phyloP scores from a whole-genome alignment of 257 asterid genomes.

The Solanum sitiens region DNA sequence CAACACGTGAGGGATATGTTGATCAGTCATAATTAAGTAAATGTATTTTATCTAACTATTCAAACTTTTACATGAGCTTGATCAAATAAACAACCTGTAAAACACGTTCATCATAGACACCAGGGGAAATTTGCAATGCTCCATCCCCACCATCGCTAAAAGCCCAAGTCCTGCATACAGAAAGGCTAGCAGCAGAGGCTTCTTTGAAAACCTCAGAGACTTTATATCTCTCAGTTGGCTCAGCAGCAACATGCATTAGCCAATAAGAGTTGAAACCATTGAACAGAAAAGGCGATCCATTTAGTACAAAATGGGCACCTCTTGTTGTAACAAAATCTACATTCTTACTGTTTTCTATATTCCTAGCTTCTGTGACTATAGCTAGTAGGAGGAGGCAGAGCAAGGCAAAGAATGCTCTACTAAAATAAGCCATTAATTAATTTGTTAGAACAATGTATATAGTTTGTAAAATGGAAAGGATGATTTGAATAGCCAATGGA shows the following conservation, averaged over 20 bases:
- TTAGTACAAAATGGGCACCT: conserved; percentile 22
- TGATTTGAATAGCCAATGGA: background rate
- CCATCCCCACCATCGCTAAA: conserved; percentile 31
- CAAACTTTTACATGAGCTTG: background rate
- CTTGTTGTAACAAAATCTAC: conserved; percentile 12
- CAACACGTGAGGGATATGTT: too few species aligned
- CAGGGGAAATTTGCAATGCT: conserved; percentile 42
- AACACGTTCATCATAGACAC: conserved; percentile 30
- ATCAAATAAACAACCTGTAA: conserved; percentile 9
- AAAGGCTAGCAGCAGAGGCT: conserved; percentile 28
- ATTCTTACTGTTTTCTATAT: background rate
- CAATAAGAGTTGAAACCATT: conserved; percentile 52
- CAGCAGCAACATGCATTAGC: conserved; percentile 40
- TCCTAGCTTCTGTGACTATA: background rate
- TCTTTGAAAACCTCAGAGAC: conserved; percentile 28
- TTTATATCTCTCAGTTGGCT: conserved; percentile 29
- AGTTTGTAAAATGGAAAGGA: background rate
- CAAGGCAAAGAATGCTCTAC: too few species aligned
- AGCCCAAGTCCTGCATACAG: conserved; percentile 47
- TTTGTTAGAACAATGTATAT: background rate
- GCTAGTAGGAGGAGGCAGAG: background rate
- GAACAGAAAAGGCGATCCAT: too few species aligned
- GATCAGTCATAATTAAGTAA: too few species aligned
- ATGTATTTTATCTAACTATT: too few species aligned
- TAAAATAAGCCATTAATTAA: background rate